Percentiles rank a stretch among this genome's conserved stretches.
Conservation (phyloP, 345 rosid genomes). For the Pistacia atlantica region DNA sequence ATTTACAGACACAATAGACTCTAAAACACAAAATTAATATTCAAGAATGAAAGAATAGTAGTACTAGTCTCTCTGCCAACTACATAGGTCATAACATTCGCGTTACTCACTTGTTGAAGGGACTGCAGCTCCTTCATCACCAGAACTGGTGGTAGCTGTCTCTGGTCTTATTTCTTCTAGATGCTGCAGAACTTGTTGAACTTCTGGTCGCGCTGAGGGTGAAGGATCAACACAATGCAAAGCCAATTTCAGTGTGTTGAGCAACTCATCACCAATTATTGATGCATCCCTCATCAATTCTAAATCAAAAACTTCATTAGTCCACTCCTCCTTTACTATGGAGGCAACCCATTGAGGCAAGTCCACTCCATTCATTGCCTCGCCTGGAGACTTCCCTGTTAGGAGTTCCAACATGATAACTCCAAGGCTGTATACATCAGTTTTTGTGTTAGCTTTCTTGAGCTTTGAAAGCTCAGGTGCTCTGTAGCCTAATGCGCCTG, state of each 20-base stretch:
- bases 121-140: constrained; percentile 47
- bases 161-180: constrained; percentile 73
- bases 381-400: constrained; percentile 88
- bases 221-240: constrained; percentile 94
- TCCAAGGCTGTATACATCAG: constrained; percentile 87
- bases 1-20: constrained; percentile 42
- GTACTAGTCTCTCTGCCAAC: not conserved
- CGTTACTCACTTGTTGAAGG: constrained; percentile 47
- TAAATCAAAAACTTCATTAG: constrained; percentile 87
- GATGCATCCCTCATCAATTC: constrained; percentile 79
- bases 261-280: constrained; percentile 73
- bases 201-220: constrained; percentile 79
- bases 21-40: constrained; percentile 12
- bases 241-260: constrained; percentile 79
- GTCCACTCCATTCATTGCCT: constrained; percentile 75
- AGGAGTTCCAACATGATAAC: constrained; percentile 82
- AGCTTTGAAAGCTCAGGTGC: constrained; percentile 94
- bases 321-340: constrained; percentile 90
- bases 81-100: constrained; percentile 9
- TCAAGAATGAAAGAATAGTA: constrained; percentile 55
- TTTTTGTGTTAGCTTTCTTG: constrained; percentile 78
- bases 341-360: constrained; percentile 99
- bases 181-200: constrained; percentile 68
- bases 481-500: constrained; percentile 81
- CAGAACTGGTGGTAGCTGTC: constrained; percentile 29